Conservation (phyloP, 441 rosid species). For the Cnidoscolus chayamansa region DNA sequence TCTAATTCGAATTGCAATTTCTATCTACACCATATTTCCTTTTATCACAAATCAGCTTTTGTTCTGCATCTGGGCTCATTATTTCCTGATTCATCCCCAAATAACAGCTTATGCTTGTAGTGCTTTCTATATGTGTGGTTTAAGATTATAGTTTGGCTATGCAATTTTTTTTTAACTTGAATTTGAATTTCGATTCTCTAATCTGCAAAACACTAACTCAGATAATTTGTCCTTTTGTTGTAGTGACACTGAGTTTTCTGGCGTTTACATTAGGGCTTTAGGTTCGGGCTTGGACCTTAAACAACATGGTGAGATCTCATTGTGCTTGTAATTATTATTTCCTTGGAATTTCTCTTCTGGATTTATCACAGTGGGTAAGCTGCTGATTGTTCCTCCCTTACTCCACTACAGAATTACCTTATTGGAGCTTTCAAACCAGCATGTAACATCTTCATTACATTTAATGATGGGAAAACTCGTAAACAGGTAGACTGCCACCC, state of each 20-base stretch:
- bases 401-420: slow-evolving; percentile 63
- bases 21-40: not conserved
- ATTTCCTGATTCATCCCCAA: not conserved
- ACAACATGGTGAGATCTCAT: slow-evolving; percentile 29
- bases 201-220: not conserved
- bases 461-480: slow-evolving; percentile 76
- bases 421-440: slow-evolving; percentile 97
- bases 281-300: not conserved
- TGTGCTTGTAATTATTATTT: not conserved
- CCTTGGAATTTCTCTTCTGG: not conserved
- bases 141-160: not conserved
- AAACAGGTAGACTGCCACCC: slow-evolving; percentile 58
- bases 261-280: not conserved
- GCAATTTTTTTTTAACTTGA: not conserved
- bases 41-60: not conserved
- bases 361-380: not conserved
- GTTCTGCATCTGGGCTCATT: not conserved
- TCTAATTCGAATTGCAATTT: not conserved
- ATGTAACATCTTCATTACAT: slow-evolving; percentile 64
- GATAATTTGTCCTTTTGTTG: not conserved
- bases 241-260: not conserved
- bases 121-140: not conserved
- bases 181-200: not conserved
- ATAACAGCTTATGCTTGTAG: not conserved
- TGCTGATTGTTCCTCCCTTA: not conserved